Conservation (phyloP, 306 rosid genomes). For the Dryas drummondii region DNA sequence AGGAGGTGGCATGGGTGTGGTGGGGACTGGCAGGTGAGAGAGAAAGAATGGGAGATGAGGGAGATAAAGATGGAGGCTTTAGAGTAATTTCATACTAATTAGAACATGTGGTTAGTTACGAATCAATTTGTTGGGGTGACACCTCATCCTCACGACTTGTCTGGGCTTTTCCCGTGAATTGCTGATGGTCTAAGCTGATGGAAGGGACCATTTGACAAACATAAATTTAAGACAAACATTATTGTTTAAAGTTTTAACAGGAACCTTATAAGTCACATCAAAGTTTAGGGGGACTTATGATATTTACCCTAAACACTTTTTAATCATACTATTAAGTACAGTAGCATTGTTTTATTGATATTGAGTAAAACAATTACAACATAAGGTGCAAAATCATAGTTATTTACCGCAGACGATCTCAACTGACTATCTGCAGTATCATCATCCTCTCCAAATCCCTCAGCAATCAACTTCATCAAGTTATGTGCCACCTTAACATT, state of each 20-base stretch:
- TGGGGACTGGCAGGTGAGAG: not conserved
- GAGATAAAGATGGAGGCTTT: not conserved
- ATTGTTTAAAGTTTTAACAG: not conserved
- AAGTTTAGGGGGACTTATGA: not conserved
- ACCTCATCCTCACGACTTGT: not conserved
- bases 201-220: not conserved
- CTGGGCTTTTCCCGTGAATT: no score
- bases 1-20: not conserved
- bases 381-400: constrained; percentile 27
- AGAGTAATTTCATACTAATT: not conserved
- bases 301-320: not conserved
- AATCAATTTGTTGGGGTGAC: not conserved
- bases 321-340: not conserved
- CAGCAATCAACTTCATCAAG: constrained; percentile 94
- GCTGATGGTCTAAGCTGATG: not conserved
- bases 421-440: constrained; percentile 77
- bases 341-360: constrained; percentile 7
- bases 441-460: constrained; percentile 95
- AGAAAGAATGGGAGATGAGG: not conserved
- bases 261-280: not conserved
- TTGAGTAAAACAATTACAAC: not conserved
- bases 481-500: constrained; percentile 96
- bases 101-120: not conserved
- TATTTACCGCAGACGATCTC: constrained; percentile 96
- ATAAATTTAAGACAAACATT: no score